A percentile compares a stretch with the other conserved stretches of the same genome.
phyloP scores from a whole-genome alignment of 345 rosid genomes.

The Stellera chamaejasme region DNA sequence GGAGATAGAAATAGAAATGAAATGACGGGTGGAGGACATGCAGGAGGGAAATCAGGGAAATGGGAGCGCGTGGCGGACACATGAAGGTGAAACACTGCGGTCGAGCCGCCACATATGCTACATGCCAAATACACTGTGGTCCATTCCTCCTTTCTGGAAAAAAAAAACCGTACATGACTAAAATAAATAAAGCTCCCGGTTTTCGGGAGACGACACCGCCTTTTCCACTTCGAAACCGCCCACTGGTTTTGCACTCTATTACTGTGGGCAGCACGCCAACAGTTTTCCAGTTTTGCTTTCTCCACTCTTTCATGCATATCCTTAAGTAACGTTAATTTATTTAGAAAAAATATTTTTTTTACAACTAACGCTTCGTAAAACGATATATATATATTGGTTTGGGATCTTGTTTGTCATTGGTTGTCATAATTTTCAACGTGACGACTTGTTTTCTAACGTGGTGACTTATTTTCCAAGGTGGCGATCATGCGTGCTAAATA shows the following conservation, averaged over 20 bases:
- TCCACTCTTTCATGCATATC: conserved; percentile 19
- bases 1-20: conserved; percentile 17
- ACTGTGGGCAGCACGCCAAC: conserved; percentile 18
- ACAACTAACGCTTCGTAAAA: too few relatives aligned
- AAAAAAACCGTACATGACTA: background rate
- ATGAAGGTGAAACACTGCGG: conserved; percentile 50
- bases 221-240: conserved; percentile 14
- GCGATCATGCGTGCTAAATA: too few relatives aligned
- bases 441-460: too few relatives aligned
- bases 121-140: conserved; percentile 12
- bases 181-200: conserved; percentile 44
- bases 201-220: conserved; percentile 37
- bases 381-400: too few relatives aligned
- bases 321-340: background rate
- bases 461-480: too few relatives aligned
- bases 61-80: conserved; percentile 55
- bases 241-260: conserved; percentile 28
- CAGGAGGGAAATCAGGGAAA: conserved; percentile 24
- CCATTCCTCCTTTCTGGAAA: conserved; percentile 11
- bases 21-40: conserved; percentile 24
- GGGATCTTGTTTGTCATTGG: too few relatives aligned
- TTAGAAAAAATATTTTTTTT: too few relatives aligned
- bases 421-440: too few relatives aligned
- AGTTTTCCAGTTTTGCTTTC: conserved; percentile 21
- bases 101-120: conserved; percentile 77